Conservation (phyloP, 257 asterid species). For the Orobanche coerulescens region DNA sequence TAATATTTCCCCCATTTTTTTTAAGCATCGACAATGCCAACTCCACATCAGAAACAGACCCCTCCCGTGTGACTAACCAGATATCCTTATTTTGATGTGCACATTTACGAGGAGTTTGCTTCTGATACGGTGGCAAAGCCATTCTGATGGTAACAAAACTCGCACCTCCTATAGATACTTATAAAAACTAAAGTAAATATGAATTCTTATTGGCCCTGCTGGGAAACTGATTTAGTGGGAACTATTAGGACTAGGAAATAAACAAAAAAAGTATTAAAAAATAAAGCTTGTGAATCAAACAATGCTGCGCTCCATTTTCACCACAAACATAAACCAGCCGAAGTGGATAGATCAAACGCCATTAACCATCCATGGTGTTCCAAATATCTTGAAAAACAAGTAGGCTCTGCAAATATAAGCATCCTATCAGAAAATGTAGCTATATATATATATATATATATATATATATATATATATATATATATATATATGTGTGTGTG, state of each 20-base stretch:
- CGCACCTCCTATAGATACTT: conserved; percentile 8
- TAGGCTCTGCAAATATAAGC: conserved; percentile 22
- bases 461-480: too few relatives aligned
- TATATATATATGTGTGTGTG: too few relatives aligned
- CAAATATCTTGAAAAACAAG: conserved; percentile 9
- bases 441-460: not conserved
- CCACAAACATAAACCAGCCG: conserved; percentile 23
- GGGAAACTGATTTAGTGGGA: conserved; percentile 12
- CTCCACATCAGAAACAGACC: conserved; percentile 67
- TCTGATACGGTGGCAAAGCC: conserved; percentile 43
- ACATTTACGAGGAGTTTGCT: conserved; percentile 45
- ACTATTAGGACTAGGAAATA: conserved; percentile 16
- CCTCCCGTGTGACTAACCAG: conserved; percentile 64
- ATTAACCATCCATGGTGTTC: conserved; percentile 15
- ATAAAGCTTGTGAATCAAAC: conserved; percentile 17
- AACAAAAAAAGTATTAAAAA: conserved; percentile 5
- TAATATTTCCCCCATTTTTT: conserved; percentile 73
- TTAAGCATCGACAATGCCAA: conserved; percentile 55
- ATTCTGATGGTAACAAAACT: conserved; percentile 1
- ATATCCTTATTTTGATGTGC: conserved; percentile 50
- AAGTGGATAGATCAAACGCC: conserved; percentile 20
- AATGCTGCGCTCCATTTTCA: conserved; percentile 20
- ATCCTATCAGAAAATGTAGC: conserved; percentile 15
- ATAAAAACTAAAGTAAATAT: not conserved
- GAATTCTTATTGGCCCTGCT: conserved; percentile 12